Evolutionary conservation across 1,284 basidiomycete species (phyloP).

Genomic region (Apiotrichum akiyoshidainum): DNA sequence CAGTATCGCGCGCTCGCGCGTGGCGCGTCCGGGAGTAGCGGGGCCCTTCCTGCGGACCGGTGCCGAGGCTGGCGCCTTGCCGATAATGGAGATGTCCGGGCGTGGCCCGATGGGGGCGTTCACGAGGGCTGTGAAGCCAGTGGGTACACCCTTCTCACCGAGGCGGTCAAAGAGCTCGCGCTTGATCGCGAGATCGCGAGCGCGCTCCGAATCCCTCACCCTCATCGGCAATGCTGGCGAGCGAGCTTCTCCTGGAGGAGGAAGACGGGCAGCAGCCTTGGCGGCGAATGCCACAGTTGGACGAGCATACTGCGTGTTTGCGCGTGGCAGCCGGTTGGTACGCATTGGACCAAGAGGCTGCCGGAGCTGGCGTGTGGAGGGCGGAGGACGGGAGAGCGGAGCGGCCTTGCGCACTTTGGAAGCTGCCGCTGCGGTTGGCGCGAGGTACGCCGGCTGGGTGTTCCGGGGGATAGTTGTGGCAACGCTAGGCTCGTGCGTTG

Average conservation of each 20-base stretch:
- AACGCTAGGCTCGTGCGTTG: too few relatives aligned
- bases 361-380: too few relatives aligned
- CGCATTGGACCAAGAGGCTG: too few relatives aligned
- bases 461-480: too few relatives aligned
- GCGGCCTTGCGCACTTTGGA: too few relatives aligned
- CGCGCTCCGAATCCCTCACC: slow-evolving; percentile 29
- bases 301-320: not conserved
- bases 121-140: not conserved
- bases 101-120: too few relatives aligned
- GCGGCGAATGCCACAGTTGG: not conserved
- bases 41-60: not conserved
- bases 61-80: not conserved
- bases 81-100: too few relatives aligned
- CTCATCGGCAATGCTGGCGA: not conserved
- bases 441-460: too few relatives aligned
- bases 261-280: not conserved
- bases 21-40: slow-evolving; percentile 31
- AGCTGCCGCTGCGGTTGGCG: too few relatives aligned
- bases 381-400: too few relatives aligned
- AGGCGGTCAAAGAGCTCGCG: slow-evolving; percentile 31
- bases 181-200: slow-evolving; percentile 23
- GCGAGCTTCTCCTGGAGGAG: not conserved
- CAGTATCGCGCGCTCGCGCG: slow-evolving; percentile 1
- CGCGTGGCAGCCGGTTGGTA: too few relatives aligned
- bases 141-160: not conserved